Evolutionary conservation across 176 grass and related monocot genomes (phyloP), one percentile per base, ranked within the genome.

Genomic region (Phoenix roebelenii): DNA sequence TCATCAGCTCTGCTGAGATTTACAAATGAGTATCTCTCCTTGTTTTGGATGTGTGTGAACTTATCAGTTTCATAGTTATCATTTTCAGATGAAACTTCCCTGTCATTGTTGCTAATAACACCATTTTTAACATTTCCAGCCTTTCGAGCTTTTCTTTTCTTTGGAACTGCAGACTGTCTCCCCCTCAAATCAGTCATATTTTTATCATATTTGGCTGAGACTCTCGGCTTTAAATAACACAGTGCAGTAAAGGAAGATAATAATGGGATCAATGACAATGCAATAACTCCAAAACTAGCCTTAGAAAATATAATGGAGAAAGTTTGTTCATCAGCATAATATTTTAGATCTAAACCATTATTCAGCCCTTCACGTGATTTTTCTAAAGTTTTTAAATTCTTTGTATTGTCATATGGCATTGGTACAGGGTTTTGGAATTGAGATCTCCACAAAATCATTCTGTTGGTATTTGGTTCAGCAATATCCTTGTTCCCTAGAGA

Each of bases 81-180:
- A 53, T 75, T 80, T 15, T 72, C 68, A 51, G 65, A 78, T 60
- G 66, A 29, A 35, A 70, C 52, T 56, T 65, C 32, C 12, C 19
- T 56, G 20, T 77, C 73, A 50, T 25, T 63, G 52, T 65, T 69
- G 35, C 48, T 16, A 63, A 53, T 83, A 49, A 44, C 25, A 39
- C 48, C 55, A 69, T 66, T 79, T 77, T 22, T 62, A 4, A 23
- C 6, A 20, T 29, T 63, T 55, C 59, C 59, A 73, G 79, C 84
- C 72, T 80, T 92, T 26, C 82, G 82, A 16, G 65, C 10, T 81
- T 92, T 98, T 57, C 69, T 92, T 71, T 79, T 98, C 75, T 90
- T 98, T 51, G 87, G 59, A 70, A 66, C 49, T 60, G 58, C 68
- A 60, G 79, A 80, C 23, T 71, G 56, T 23, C 63, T 75, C 18